Base-by-base conservation (phyloP, 768 basidiomycete genomes). In the Strobilomyces dryophilus region DNA sequence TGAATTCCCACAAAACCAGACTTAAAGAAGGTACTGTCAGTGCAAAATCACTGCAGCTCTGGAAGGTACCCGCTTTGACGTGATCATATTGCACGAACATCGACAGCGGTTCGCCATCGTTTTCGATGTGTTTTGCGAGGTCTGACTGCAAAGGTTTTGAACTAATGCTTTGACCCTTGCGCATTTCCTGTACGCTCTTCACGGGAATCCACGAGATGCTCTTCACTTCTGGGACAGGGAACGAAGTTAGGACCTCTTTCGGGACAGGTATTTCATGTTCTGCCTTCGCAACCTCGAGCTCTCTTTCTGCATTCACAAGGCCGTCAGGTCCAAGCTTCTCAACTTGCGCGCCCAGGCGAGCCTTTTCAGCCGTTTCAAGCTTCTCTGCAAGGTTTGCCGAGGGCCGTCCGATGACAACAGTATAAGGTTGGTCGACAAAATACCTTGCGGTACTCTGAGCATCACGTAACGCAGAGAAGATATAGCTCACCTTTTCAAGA, bases 81-180 rank as follows among this genome's bases (percentile, higher is more conserved):
- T 95, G 91, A 61, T 97, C 89, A 63, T 92, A 99, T 64, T 97
- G 87, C 10, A 95, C 82, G 66, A 94, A 95, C 73, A 93, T 95
- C 7, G 95, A 84, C 32, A 95, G 66, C 4, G 79, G 66, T 2
- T 76, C 65, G 4, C 85, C 87, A 59, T 97, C 93, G 3, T 72
- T 66, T 48, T 81, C 75, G 24, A 99, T 74, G 62, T 89, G 81
- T 53, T 75, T 74, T 51, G 78, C 74, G 20, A 97, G 74, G 8
- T 75, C 73, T 8, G 72, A 70, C 34, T 72, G 69, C 41, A 72
- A 70, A 5, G 66, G 50, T 11, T 56, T 55, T 43, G 68, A 60
- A 44, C 66, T 32, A 20, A 61, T 57, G 24, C 66, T 64, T 44
- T 81, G 73, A 14, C 80, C 80, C 37, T 66, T 69, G 37, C 84